Base-by-base conservation (phyloP, 2,329 filamentous ascomycete species). In the Teratosphaeria pseudoeucalypti region DNA sequence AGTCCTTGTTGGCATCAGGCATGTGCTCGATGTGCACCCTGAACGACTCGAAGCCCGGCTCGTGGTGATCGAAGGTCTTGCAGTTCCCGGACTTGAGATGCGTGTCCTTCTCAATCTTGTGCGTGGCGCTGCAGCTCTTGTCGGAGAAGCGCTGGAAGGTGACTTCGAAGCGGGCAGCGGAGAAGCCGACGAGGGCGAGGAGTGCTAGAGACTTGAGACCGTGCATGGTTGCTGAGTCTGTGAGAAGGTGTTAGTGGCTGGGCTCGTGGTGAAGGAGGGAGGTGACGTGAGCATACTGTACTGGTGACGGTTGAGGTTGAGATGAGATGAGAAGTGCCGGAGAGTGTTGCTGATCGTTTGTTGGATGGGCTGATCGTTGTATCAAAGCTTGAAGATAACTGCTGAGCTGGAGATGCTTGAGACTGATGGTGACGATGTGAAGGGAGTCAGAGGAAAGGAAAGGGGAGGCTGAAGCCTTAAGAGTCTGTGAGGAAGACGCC, bases 101-200 rank as follows among this genome's bases (percentile, higher is more conserved):
- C 10, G 59, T 57, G 57, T 63, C 57, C 54, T 57, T 59, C 55
- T 26, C 34, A 39, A 63, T 61, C 52, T 63, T 58, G 57, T 58
- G 54, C 6, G 26, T 47, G 14, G 29, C 34, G 39, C 52, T 23
- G 49, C 61, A 63, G 47, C 34, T 27, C 32, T 53, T 39, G 27
- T 59, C 49, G 56, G 47, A 29, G 61, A 59, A 63, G 54, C 59
- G 61, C 19, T 34, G n/a, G 61, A 63, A 63, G 6, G 34, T 55
- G 57, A 63, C 56, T 19, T 57, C 23, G 19, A 61, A 34, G 34
- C 37, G 49, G 26, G 39, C 12, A 34, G 52, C 52, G 23, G 52
- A n/a, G 39, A 39, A 26, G 19, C 43, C 49, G 57, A 52, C 23
- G 37, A 56, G 32, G 55, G 54, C 43, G n/a, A 57, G 12, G 29